These are phyloP conservation scores for Yamadazyma dushanensis DNA, from an alignment of 1,139 yeast genomes.

Conservation along the genomic window DNA sequence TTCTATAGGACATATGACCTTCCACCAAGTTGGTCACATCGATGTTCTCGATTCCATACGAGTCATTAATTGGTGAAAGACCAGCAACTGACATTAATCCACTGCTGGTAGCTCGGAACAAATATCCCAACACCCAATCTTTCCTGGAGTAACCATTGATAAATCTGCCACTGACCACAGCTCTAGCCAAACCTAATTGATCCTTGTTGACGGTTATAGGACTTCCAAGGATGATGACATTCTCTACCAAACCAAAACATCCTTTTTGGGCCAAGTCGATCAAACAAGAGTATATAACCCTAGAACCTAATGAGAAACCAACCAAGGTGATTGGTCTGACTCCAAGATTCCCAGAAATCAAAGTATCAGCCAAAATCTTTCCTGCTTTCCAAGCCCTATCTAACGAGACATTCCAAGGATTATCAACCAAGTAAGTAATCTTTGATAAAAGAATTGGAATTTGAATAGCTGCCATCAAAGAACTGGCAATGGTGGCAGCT, in stretches of 20 bases:
- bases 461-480: constrained; percentile 94
- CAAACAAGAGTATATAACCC: constrained; percentile 88
- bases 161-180: constrained; percentile 88
- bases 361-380: constrained; percentile 83
- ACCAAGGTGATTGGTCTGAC: constrained; percentile 89
- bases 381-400: constrained; percentile 99
- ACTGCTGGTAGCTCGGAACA: constrained; percentile 94
- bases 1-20: constrained; percentile 97
- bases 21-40: constrained; percentile 86
- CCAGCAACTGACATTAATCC: constrained; percentile 92
- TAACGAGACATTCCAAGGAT: constrained; percentile 96
- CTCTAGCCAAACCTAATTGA: constrained; percentile 74
- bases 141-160: constrained; percentile 88
- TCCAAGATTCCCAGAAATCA: constrained; percentile 84
- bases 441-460: constrained; percentile 90
- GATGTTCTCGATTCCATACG: constrained; percentile 73
- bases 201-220: constrained; percentile 82
- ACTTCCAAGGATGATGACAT: constrained; percentile 84
- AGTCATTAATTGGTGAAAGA: constrained; percentile 66
- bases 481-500: constrained; percentile 89
- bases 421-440: constrained; percentile 84
- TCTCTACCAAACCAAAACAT: constrained; percentile 86
- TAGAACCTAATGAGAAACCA: constrained; percentile 92
- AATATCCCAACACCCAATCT: constrained; percentile 96
- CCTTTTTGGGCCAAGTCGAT: constrained; percentile 83